These are phyloP conservation scores for Diaporthe eres DNA, from an alignment of 2,329 filamentous ascomycete species.

Conservation along the genomic window DNA sequence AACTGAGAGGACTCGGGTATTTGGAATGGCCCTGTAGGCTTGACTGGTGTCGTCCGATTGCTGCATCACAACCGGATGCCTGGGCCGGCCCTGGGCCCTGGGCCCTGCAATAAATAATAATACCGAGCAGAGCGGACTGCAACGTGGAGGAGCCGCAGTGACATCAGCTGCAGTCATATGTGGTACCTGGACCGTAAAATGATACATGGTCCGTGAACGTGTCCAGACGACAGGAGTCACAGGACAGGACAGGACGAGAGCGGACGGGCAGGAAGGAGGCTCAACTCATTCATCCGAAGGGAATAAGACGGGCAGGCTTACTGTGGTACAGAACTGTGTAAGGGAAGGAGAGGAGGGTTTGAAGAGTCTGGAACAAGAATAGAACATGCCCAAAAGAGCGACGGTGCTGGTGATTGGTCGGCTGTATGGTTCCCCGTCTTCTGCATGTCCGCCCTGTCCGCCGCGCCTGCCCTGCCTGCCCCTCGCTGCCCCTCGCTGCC, in stretches of 20 bases:
- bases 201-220: slow-evolving; percentile 1
- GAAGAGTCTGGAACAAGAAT: slow-evolving; percentile 10
- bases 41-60: neutral
- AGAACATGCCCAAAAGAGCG: neutral
- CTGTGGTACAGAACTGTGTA: neutral
- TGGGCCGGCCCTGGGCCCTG: neutral
- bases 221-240: neutral
- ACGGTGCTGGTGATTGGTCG: neutral
- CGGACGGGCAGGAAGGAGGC: neutral
- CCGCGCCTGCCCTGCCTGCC: neutral
- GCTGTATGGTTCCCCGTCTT: neutral
- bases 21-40: neutral
- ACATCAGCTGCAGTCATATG: neutral
- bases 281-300: slow-evolving; percentile 29
- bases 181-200: neutral
- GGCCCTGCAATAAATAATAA: neutral
- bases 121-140: slow-evolving; percentile 5
- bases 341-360: neutral
- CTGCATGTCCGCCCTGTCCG: neutral
- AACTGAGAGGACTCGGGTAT: neutral
- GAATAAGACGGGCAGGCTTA: slow-evolving; percentile 11
- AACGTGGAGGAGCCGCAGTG: slow-evolving; percentile 24
- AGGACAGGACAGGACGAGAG: neutral
- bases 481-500: too few species aligned
- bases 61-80: neutral